Conservation (phyloP, 1,139 yeast genomes). For the Hyphopichia fennica region DNA sequence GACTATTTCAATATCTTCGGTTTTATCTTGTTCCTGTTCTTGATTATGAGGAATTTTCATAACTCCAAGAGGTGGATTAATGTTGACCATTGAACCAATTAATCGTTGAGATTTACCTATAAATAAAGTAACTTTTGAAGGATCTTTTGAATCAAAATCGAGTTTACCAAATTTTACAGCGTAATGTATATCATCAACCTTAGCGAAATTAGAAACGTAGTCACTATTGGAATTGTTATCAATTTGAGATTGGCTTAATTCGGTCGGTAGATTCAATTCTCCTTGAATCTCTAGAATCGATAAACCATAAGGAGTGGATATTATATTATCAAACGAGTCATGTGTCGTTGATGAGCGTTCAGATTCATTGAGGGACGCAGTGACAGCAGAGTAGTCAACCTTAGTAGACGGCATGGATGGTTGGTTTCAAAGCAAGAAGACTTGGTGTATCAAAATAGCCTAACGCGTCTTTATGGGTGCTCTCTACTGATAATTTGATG, state of each 20-base stretch:
- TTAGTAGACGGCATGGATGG: constrained; percentile 23
- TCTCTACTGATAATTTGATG: too few relatives aligned
- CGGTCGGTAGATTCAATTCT: constrained; percentile 55
- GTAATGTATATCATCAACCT: constrained; percentile 37
- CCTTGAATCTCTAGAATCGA: constrained; percentile 72
- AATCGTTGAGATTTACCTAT: constrained; percentile 69
- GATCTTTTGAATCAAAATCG: constrained; percentile 46
- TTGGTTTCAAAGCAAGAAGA: background rate
- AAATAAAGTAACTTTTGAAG: constrained; percentile 51
- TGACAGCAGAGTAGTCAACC: constrained; percentile 30
- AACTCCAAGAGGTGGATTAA: constrained; percentile 64
- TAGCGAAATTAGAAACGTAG: constrained; percentile 26
- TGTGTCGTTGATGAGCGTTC: constrained; percentile 5
- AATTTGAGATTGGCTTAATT: constrained; percentile 9
- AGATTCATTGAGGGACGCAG: constrained; percentile 14
- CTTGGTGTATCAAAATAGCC: too few relatives aligned
- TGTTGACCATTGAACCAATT: constrained; percentile 53
- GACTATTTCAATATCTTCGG: constrained; percentile 41
- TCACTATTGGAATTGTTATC: constrained; percentile 17
- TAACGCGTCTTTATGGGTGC: too few relatives aligned
- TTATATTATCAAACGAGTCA: constrained; percentile 17
- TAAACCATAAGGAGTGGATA: constrained; percentile 58
- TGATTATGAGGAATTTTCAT: constrained; percentile 40
- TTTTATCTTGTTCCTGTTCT: constrained; percentile 5
- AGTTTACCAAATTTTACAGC: constrained; percentile 63